Percentiles rank a stretch among this genome's conserved stretches.
These are phyloP conservation scores for Mycena epipterygia DNA, from an alignment of 768 basidiomycete species.

Conservation along the genomic window DNA sequence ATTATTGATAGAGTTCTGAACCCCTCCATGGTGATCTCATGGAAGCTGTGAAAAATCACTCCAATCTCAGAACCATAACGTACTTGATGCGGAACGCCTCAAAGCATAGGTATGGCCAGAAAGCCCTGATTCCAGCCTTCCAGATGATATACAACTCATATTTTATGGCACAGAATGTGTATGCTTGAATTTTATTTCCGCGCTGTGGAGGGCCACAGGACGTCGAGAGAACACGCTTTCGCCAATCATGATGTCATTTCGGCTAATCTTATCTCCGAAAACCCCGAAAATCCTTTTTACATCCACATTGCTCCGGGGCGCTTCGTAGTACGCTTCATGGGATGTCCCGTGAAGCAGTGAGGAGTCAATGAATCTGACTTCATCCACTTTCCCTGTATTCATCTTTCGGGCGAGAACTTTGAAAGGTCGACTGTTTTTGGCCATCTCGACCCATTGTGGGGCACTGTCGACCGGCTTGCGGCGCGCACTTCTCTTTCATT, in stretches of 20 bases:
- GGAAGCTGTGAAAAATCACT: neutral
- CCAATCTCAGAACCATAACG: neutral
- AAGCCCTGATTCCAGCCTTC: neutral
- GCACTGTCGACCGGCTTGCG: no score
- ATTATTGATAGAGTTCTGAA: neutral
- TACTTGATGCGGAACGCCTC: neutral
- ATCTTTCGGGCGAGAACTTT: no score
- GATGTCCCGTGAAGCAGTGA: no score
- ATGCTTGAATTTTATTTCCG: neutral
- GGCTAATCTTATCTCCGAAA: neutral
- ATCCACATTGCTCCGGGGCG: no score
- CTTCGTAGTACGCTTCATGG: no score
- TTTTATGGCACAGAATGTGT: neutral
- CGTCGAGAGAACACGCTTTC: neutral
- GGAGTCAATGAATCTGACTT: no score
- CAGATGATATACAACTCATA: neutral
- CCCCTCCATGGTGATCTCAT: neutral
- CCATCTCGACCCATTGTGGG: no score
- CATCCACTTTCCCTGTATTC: no score
- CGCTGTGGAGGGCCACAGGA: no score
- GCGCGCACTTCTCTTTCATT: no score
- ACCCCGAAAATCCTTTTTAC: no score
- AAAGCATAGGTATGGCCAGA: neutral
- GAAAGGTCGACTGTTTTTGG: no score
- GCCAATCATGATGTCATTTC: neutral